Evolutionary conservation across 805 yeast species (phyloP), one percentile per base, ranked within the genome.

Genomic region (Spathaspora gorwiae): DNA sequence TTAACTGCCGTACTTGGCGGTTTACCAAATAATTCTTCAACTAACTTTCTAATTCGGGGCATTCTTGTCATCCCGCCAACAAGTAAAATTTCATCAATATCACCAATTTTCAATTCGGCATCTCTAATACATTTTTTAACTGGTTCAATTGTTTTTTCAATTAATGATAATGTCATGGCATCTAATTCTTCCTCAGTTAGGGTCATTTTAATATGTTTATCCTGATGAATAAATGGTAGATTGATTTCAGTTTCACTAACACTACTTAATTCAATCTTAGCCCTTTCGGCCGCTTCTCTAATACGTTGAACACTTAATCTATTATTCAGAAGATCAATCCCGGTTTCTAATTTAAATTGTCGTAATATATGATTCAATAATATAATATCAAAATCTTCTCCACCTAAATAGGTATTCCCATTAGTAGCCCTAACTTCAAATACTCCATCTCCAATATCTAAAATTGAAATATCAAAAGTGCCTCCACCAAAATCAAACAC

Each of bases 31-130:
- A 83, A 51, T 8, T 70, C 68, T 50, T 72, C 76, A 15, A 87
- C 92, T 7, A 81, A 71, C 34, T 73, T 73, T 49, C 89, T 70
- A 48, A 87, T 80, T 64, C 80, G 82, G 45, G 95, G 95, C 95
- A 87, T 87, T 64, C 95, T 72, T 4, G 95, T 86, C 95, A 87
- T 87, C 52, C 95, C 95, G 47, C 95, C 95, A 35, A 87, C 95
- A 37, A 87, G 61, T 37, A 87, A 78, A 29, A 87, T 80, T 61
- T 87, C 90, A 57, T 86, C 87, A 40, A 86, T 73, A 32, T 85
- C 88, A 31, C 76, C 74, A 7, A 82, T 70, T 37, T 79, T 71
- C 51, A 87, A 65, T 34, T 79, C 84, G 1, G 94, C 89, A 66
- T 87, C 95, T 55, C 79, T 76, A 39, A 87, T 62, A 36, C 94